These are phyloP conservation scores for Grosmannia penicillata DNA, from an alignment of 2,329 filamentous ascomycete species.

Conservation along the genomic window DNA sequence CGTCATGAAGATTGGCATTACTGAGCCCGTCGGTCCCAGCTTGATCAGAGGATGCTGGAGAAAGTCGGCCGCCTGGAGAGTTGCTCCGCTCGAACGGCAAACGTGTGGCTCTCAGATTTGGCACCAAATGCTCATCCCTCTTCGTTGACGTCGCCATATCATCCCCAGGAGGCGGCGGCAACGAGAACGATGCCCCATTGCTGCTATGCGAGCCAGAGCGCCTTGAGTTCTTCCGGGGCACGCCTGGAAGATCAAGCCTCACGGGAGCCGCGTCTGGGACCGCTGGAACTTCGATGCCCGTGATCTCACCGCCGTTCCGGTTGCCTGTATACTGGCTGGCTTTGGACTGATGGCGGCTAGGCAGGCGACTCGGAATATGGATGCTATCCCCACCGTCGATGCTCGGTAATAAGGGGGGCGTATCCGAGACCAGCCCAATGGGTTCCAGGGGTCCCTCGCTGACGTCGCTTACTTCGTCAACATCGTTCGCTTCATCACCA, in stretches of 20 bases:
- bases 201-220: slow-evolving; percentile 17
- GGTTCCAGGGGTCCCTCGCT: slow-evolving; percentile 22
- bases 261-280: slow-evolving; percentile 1
- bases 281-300: slow-evolving; percentile 16
- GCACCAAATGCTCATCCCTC: not conserved
- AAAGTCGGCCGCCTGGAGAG: slow-evolving; percentile 36
- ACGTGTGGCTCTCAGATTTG: slow-evolving; percentile 18
- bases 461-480: not conserved
- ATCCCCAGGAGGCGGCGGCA: not conserved
- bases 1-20: slow-evolving; percentile 22
- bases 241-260: slow-evolving; percentile 11
- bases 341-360: slow-evolving; percentile 17
- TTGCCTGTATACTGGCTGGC: slow-evolving; percentile 25
- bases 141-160: slow-evolving; percentile 7
- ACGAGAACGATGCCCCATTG: not conserved
- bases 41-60: slow-evolving; percentile 26
- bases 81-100: slow-evolving; percentile 43
- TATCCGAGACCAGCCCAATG: slow-evolving; percentile 27
- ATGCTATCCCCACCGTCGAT: slow-evolving; percentile 45
- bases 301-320: slow-evolving; percentile 15
- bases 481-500: slow-evolving; percentile 22
- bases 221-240: slow-evolving; percentile 63
- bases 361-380: slow-evolving; percentile 45
- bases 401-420: slow-evolving; percentile 42
- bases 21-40: slow-evolving; percentile 28